These are phyloP conservation scores for Rubus idaeus DNA, from an alignment of 306 rosid genomes.

Conservation along the genomic window DNA sequence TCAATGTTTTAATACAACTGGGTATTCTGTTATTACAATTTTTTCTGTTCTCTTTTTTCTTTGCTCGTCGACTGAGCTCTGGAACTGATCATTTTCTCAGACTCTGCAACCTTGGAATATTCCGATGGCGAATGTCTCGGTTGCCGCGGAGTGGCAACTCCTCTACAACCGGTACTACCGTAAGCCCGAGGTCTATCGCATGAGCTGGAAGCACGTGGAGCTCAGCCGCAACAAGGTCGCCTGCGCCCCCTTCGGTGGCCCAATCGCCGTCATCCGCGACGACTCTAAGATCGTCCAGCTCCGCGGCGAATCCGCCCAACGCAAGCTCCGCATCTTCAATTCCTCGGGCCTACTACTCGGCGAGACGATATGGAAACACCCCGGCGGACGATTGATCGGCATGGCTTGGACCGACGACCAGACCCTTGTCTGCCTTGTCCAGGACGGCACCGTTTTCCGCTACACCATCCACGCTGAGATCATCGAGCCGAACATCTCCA, in stretches of 20 bases:
- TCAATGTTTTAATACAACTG: too few relatives aligned
- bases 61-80: not conserved
- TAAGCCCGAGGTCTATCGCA: constrained; percentile 73
- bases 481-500: constrained; percentile 68
- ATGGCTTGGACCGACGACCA: constrained; percentile 92
- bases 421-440: constrained; percentile 74
- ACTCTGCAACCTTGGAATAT: too few relatives aligned
- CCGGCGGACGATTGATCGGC: constrained; percentile 79
- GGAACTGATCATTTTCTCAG: not conserved
- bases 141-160: constrained; percentile 98
- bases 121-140: constrained; percentile 83
- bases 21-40: too few relatives aligned
- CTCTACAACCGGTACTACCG: constrained; percentile 93
- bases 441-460: constrained; percentile 86
- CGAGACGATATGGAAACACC: constrained; percentile 79
- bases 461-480: constrained; percentile 66
- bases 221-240: constrained; percentile 88
- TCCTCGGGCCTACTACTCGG: constrained; percentile 67
- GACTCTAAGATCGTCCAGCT: constrained; percentile 99
- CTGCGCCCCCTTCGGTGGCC: constrained; percentile 90
- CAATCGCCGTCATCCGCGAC: constrained; percentile 90
- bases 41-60: not conserved
- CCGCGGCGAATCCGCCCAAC: constrained; percentile 87
- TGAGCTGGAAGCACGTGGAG: constrained; percentile 82
- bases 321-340: constrained; percentile 87